These are phyloP conservation scores for Diaporthe sp. DNA, from an alignment of 2,329 filamentous ascomycete genomes.

Conservation along the genomic window DNA sequence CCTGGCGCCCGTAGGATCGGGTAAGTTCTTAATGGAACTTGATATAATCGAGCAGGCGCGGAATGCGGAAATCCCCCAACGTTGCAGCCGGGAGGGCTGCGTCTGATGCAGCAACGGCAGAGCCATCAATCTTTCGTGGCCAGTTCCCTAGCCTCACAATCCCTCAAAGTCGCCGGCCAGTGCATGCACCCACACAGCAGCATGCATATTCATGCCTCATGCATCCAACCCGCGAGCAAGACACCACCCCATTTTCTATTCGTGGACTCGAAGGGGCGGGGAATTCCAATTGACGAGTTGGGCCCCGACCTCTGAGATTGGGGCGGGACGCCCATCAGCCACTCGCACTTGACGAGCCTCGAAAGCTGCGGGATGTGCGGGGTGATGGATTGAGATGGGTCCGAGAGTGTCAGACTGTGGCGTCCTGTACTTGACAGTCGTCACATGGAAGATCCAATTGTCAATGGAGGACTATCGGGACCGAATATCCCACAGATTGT, in stretches of 20 bases:
- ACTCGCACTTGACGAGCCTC: slow-evolving; percentile 21
- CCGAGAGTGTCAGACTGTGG: slow-evolving; percentile 20
- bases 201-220: slow-evolving; percentile 21
- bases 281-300: slow-evolving; percentile 15
- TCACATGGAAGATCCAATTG: slow-evolving; percentile 33
- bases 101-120: slow-evolving; percentile 18
- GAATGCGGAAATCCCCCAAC: not conserved
- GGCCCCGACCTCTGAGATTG: slow-evolving; percentile 19
- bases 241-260: slow-evolving; percentile 2
- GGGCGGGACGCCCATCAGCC: slow-evolving; percentile 22
- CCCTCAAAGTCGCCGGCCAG: slow-evolving; percentile 19
- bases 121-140: slow-evolving; percentile 2
- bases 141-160: slow-evolving; percentile 16
- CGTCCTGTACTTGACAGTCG: slow-evolving; percentile 23
- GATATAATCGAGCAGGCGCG: slow-evolving; percentile 12
- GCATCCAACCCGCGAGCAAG: slow-evolving; percentile 15
- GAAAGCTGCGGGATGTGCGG: slow-evolving; percentile 15
- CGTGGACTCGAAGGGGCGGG: slow-evolving; percentile 4
- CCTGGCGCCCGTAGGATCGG: not conserved
- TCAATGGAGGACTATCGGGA: slow-evolving; percentile 14
- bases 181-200: slow-evolving; percentile 23
- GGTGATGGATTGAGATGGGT: slow-evolving; percentile 12
- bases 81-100: slow-evolving; percentile 27
- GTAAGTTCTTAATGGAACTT: not conserved
- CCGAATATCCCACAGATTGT: not conserved